Evolutionary conservation across 768 basidiomycete species (phyloP), one percentile per base, ranked within the genome.

Genomic region (Paxillus rubicundulus): DNA sequence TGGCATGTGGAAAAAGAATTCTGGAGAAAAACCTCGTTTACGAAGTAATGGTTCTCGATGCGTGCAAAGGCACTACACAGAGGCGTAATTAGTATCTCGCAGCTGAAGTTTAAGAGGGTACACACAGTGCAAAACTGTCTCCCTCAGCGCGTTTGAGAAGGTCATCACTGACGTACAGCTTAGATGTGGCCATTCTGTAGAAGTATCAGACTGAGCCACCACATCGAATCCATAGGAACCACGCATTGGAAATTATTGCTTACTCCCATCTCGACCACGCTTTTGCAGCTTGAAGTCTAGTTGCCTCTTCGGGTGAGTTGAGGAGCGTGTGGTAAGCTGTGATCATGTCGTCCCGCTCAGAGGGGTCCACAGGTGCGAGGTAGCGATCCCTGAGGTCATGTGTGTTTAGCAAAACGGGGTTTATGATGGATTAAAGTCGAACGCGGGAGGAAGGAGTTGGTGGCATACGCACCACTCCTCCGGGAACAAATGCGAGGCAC

Each of bases 221-320:
- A 32, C 2, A 45, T 28, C 18, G 16, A 58, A 34, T n/a, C 37
- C 2, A 40, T n/a, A 18, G 13, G 16, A 32, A 34, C 5, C 10
- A 10, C 33, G n/a, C 9, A n/a, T 46, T 38, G 18, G 20, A 32
- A 45, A 21, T 32, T 16, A 42, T 5, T 20, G 78, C 90, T 64
- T 60, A 90, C 90, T 95, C 93, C 89, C 90, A 96, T 65, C 86
- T 89, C 17, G 86, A 74, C 92, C 92, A 95, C 3, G 90, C 89
- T 61, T 80, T 88, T 4, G 92, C 92, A 10, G 92, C 92, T 7
- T 52, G 72, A 30, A 87, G 59, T 32, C 87, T 77, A 4, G 75
- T 81, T 59, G 79, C 73, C 30, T 88, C 83, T 62, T 95, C 87
- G 1, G 74, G 71, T 6, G 88, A 84, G 61, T 84, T 85, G 42